Evolutionary conservation across 164 flowering plant genomes (phyloP).

Genomic region (Dillenia suffruticosa): DNA sequence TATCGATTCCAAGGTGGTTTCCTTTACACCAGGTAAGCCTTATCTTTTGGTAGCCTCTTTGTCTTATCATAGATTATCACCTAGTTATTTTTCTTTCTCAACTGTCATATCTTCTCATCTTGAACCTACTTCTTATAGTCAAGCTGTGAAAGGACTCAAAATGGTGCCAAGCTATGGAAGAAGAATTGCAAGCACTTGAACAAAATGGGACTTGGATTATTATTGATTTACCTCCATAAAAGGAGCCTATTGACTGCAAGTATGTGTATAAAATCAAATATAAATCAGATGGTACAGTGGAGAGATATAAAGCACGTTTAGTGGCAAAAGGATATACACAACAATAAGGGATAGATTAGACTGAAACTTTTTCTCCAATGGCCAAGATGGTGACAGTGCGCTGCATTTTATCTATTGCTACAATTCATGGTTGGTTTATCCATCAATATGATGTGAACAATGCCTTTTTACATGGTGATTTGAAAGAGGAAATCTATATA

Average conservation of each 20-base stretch:
- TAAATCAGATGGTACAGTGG: neutral
- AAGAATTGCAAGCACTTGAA: constrained; percentile 2
- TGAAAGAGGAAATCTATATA: constrained; percentile 9
- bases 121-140: neutral
- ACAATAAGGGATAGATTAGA: neutral
- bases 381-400: neutral
- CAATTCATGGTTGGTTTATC: neutral
- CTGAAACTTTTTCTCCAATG: no score
- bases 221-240: neutral
- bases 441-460: constrained; percentile 3
- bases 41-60: neutral
- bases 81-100: neutral
- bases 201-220: constrained; percentile 1
- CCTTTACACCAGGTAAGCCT: no score
- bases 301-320: constrained; percentile 7
- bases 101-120: neutral
- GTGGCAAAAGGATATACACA: constrained; percentile 6
- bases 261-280: neutral
- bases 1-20: no score
- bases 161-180: neutral
- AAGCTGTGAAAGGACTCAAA: neutral
- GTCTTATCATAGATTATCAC: neutral
- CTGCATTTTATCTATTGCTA: constrained; percentile 1
- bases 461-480: constrained; percentile 7
- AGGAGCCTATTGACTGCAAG: constrained; percentile 1